Base-by-base conservation (phyloP, 2,329 filamentous ascomycete genomes). In the Venturia asperata region DNA sequence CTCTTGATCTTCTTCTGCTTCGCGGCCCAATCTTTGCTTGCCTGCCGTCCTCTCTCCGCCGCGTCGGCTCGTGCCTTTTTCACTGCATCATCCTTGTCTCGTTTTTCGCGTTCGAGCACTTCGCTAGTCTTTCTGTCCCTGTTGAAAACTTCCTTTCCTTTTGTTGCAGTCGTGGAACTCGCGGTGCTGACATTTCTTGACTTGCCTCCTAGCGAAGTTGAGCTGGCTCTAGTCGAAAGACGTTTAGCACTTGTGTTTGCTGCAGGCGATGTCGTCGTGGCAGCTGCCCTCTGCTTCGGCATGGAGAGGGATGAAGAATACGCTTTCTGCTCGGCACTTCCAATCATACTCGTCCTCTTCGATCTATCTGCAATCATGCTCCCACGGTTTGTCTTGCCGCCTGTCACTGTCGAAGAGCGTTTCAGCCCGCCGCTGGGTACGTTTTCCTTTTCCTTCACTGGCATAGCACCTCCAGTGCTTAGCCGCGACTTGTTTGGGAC, bases 11-110 rank as follows among this genome's bases (percentile, higher is more conserved):
- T 76, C 73, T 74, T 75, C 73, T 72, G 77, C 73, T 76, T 78
- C 72, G 80, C 78, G 5, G 80, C 80, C 80, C 80, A 82, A 70
- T 81, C 79, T 13, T 79, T 68, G 69, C 76, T 78, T 45, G 75
- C 72, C 49, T 74, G 73, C 19, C 80, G 70, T 0, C 79, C 76
- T 5, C 79, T 68, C 71, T 81, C 79, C 0, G 79, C 77, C 7
- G 80, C 80, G 39, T 77, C 77, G 1, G 74, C 76, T 41, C 80
- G 71, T 27, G 80, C 80, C 67, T 74, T 75, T 70, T 77, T 79
- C 0, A 79, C 77, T 2, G 78, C 79, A 19, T 81, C 79, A 67
- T 81, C 80, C 67, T 81, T 81, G 62, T 78, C 78, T 19, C 68
- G 73, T 64, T 77, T 74, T 67, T 77, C 75, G 62, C 72, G 71